Base-by-base conservation (phyloP, 192 early-diverging fungal genomes). In the Chytriomyces sp. region DNA sequence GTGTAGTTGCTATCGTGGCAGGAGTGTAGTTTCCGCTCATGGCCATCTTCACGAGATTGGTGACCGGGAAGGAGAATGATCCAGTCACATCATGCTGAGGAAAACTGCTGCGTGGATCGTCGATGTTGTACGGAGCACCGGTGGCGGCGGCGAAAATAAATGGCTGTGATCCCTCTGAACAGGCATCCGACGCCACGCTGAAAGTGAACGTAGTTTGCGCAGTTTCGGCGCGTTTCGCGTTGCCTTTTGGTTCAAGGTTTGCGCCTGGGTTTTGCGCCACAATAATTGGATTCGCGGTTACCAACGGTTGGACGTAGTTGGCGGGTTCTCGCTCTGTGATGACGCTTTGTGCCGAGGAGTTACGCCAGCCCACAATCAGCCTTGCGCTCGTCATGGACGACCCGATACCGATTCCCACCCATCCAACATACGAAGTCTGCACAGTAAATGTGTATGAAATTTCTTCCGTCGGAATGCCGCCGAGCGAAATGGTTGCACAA, bases 291-390 rank as follows among this genome's bases (percentile, higher is more conserved):
- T 19, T 44, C 8, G 41, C 8, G 41, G 8, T 44, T 44, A 19
- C 8, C 7, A 44, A 10, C 19, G 68, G 68, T 4, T 39, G 55
- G 8, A 40, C 31, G 39, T 59, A 32, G 8, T 3, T 17, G 5
- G 68, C 53, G 25, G 40, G 12, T 10, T 70, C 32, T 17, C 68
- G 68, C 37, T 70, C 55, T 30, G 34, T 70, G 12, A 70, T 36
- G 39, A 70, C n/a, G 5, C 38, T 39, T 0, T 37, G 0, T 3
- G 14, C 25, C 32, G 3, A 39, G 7, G 68, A 39, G 2, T 59
- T 40, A 19, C 7, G n/a, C 68, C 68, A 70, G 7, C 68, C 54
- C 22, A 70, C 68, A 70, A 70, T 39, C 12, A 70, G 39, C 5
- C 4, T 39, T 31, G 68, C 22, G n/a, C 8, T 40, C 4, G 0